Evolutionary conservation across 1,139 yeast species (phyloP), one percentile per base, ranked within the genome.

Genomic region (Diutina pseudorugosa): DNA sequence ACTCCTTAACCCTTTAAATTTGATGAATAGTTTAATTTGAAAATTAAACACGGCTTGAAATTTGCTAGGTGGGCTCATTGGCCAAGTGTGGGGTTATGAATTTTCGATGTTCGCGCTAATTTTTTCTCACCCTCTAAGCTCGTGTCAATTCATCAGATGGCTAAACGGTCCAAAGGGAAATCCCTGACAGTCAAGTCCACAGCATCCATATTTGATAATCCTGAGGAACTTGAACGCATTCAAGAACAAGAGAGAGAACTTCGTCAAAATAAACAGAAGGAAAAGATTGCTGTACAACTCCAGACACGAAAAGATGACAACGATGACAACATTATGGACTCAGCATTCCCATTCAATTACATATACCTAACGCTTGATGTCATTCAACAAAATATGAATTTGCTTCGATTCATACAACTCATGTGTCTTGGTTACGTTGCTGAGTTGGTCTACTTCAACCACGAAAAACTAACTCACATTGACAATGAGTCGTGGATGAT

Each of bases 381-480:
- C 12, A 14, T 43, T 23, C 20, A 43, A 9, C 19, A 43, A 14
- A 43, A 21, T 14, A 43, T 43, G 47, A 43, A 21, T 14, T 16
- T 43, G 16, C 18, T 43, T 11, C 33, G 47, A 5, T 43, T 43
- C 19, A 4, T 43, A 14, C 47, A 43, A 23, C 33, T 43, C 18
- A 21, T 43, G 30, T 43, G 47, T 23, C 4, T 21, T 23, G 30
- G 30, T 11, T 43, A 43, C 23, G 11, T 43, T 23, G 47, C 33
- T 12, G 47, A 43, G n/a, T 43, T 43, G 33, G 33, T 43, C 19
- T 43, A 43, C 47, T 43, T 43, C 33, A 43, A 43, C 47, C n/a
- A 19, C 8, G 9, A 21, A 6, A 43, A 43, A 20, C 23, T 43
- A 12, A n/a, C 33, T n/a, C 33, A 23, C 8, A 21, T 43, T 14